phyloP scores from a whole-genome alignment of 2,329 filamentous ascomycete species.

The Beauveria sp. region DNA sequence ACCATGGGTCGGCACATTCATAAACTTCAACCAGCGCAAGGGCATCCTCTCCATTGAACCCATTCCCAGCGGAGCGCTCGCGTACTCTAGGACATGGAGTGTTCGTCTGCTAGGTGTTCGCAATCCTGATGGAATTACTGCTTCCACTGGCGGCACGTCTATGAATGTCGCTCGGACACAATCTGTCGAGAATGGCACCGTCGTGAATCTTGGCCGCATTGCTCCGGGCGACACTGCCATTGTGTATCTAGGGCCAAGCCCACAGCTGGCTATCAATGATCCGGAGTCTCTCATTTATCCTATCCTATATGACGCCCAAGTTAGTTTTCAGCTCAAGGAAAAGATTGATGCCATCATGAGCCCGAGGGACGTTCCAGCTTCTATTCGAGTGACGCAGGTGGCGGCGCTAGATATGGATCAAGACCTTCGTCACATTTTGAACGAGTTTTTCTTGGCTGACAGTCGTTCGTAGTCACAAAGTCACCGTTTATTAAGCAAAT shows the following conservation, averaged over 20 bases:
- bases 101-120: constrained; percentile 7
- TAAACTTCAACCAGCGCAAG: constrained; percentile 11
- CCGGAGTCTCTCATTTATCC: constrained; percentile 12
- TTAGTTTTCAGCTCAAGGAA: constrained; percentile 15
- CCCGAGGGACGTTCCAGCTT: not conserved
- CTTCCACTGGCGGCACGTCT: not conserved
- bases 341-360: constrained; percentile 14
- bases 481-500: not conserved
- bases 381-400: constrained; percentile 13
- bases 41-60: constrained; percentile 10
- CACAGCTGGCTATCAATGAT: constrained; percentile 14
- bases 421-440: constrained; percentile 15
- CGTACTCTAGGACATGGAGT: constrained; percentile 9
- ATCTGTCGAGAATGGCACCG: constrained; percentile 2
- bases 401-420: constrained; percentile 18
- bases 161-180: not conserved
- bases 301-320: constrained; percentile 15
- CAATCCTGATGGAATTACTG: not conserved
- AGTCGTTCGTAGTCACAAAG: constrained; percentile 3
- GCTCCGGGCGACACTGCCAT: constrained; percentile 7
- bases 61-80: not conserved
- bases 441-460: constrained; percentile 16
- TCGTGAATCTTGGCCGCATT: constrained; percentile 12
- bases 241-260: constrained; percentile 12
- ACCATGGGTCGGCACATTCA: constrained; percentile 2